phyloP scores from a whole-genome alignment of 23 red algal genomes.

The Gracilaria gracilis region DNA sequence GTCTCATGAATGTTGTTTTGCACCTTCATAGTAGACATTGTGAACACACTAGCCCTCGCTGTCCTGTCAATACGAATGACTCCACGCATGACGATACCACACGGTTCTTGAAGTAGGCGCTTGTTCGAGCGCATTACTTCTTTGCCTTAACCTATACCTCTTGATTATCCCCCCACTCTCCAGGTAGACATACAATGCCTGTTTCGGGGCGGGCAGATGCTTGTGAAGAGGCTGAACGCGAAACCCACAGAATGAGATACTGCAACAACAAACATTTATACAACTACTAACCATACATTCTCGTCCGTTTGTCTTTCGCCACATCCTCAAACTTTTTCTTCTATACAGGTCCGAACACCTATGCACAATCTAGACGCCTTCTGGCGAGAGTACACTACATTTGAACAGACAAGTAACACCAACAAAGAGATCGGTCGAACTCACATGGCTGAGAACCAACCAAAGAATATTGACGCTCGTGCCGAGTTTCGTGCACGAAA shows the following conservation, averaged over 20 bases:
- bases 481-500: constrained; percentile 83
- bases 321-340: not conserved
- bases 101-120: constrained; percentile 31
- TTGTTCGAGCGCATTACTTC: constrained; percentile 7
- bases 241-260: not conserved
- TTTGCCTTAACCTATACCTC: not conserved
- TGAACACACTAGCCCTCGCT: constrained; percentile 20
- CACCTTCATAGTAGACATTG: constrained; percentile 35
- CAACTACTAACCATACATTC: not conserved
- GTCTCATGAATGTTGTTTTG: constrained; percentile 35
- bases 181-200: constrained; percentile 22
- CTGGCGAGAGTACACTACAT: constrained; percentile 81
- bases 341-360: constrained; percentile 68
- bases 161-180: not conserved
- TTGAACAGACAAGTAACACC: constrained; percentile 79
- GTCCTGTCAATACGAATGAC: not conserved
- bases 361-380: constrained; percentile 82
- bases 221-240: not conserved
- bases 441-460: constrained; percentile 57
- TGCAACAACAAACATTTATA: not conserved
- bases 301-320: not conserved
- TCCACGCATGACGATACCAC: constrained; percentile 3
- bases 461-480: constrained; percentile 76
- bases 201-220: constrained; percentile 33
- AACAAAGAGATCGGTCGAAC: constrained; percentile 83